Percentiles rank a stretch among this genome's conserved stretches.
phyloP scores from a whole-genome alignment of 305 asterid genomes.

The Lippia alba region DNA sequence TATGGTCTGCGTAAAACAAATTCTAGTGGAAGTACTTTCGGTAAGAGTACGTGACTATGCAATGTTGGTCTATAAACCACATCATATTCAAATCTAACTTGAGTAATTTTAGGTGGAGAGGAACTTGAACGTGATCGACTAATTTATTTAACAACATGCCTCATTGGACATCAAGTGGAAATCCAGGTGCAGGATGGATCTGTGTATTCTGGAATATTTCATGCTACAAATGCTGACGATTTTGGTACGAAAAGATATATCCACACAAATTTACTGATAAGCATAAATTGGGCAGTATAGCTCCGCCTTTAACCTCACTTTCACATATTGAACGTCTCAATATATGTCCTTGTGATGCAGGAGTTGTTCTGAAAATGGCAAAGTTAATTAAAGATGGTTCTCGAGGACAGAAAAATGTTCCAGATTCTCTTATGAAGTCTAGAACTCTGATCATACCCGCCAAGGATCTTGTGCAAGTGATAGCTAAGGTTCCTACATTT shows the following conservation, averaged over 20 bases:
- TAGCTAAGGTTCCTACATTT: slow-evolving; percentile 57
- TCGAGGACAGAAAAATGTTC: slow-evolving; percentile 43
- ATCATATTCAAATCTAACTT: slow-evolving; percentile 27
- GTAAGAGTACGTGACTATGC: slow-evolving; percentile 41
- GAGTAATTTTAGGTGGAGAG: slow-evolving; percentile 46
- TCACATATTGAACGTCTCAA: not conserved
- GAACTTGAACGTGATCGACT: slow-evolving; percentile 59
- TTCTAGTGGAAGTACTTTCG: slow-evolving; percentile 43
- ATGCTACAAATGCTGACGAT: slow-evolving; percentile 67
- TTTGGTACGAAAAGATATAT: slow-evolving; percentile 47
- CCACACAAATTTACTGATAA: slow-evolving; percentile 7
- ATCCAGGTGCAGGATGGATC: slow-evolving; percentile 71
- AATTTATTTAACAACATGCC: slow-evolving; percentile 57
- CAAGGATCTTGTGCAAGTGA: slow-evolving; percentile 64
- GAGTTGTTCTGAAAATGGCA: slow-evolving; percentile 70
- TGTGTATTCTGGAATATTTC: slow-evolving; percentile 63
- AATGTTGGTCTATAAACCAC: not conserved
- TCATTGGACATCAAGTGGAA: slow-evolving; percentile 71
- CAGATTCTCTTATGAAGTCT: slow-evolving; percentile 42
- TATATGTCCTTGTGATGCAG: slow-evolving; percentile 36
- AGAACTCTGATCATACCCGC: slow-evolving; percentile 60
- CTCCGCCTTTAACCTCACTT: not conserved
- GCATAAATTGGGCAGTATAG: slow-evolving; percentile 17
- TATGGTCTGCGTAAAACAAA: slow-evolving; percentile 51
- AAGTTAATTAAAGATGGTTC: slow-evolving; percentile 53